Percentiles rank a stretch among this genome's conserved stretches.
Conservation (phyloP, 768 basidiomycete species). For the Leccinum rimulosum region DNA sequence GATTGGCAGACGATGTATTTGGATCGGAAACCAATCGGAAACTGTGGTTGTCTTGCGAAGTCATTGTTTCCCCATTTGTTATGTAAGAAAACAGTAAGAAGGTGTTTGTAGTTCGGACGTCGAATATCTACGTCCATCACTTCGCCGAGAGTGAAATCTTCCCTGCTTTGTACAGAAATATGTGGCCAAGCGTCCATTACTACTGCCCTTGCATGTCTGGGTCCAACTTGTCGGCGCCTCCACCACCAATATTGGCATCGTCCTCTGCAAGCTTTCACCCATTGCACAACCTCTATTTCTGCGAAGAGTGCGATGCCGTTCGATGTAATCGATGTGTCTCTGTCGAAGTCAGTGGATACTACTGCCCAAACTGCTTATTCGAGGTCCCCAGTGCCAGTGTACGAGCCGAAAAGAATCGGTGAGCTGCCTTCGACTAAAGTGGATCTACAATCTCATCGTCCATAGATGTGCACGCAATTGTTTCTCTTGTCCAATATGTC, state of each 20-base stretch:
- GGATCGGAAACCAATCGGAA: not conserved
- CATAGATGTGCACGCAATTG: slow-evolving; percentile 95
- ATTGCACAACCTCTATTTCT: slow-evolving; percentile 87
- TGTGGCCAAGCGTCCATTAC: slow-evolving; percentile 52
- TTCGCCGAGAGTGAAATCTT: not conserved
- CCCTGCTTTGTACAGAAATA: slow-evolving; percentile 11
- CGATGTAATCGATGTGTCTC: slow-evolving; percentile 91
- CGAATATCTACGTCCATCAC: not conserved
- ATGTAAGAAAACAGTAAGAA: slow-evolving; percentile 7
- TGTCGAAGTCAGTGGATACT: slow-evolving; percentile 94
- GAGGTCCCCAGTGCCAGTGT: slow-evolving; percentile 98
- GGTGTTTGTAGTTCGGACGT: slow-evolving; percentile 1
- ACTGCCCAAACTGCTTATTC: slow-evolving; percentile 97
- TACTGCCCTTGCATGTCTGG: slow-evolving; percentile 72
- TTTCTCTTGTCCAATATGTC: slow-evolving; percentile 93
- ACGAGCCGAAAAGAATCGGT: slow-evolving; percentile 97
- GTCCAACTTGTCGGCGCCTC: slow-evolving; percentile 45
- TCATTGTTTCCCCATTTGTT: not conserved
- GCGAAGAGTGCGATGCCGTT: slow-evolving; percentile 97
- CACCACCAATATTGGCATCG: slow-evolving; percentile 72
- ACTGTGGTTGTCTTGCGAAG: too few species aligned
- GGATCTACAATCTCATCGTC: not conserved
- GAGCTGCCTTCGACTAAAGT: slow-evolving; percentile 12
- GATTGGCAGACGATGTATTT: slow-evolving; percentile 1
- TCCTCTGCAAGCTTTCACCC: slow-evolving; percentile 82